A percentile compares a stretch with the other conserved stretches of the same genome.
These are phyloP conservation scores for Aspergillus alliaceus DNA, from an alignment of 2,329 filamentous ascomycete genomes.

Conservation along the genomic window DNA sequence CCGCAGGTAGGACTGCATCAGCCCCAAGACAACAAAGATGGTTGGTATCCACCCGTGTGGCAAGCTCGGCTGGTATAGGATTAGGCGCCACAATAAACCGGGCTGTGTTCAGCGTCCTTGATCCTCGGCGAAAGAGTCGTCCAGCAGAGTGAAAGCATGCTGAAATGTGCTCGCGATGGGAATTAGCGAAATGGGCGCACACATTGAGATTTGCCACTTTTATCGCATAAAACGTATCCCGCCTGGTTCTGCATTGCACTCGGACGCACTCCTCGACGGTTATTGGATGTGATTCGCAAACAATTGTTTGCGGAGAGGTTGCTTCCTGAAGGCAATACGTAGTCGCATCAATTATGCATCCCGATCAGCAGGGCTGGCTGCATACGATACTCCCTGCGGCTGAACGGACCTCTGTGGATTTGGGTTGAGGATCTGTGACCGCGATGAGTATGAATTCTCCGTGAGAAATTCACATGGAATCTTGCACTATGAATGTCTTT, in stretches of 20 bases:
- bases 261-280: no score
- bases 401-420: not conserved
- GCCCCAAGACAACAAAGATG: not conserved
- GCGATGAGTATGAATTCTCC: no score
- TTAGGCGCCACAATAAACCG: not conserved
- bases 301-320: not conserved
- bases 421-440: not conserved
- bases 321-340: not conserved
- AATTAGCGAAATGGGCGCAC: not conserved
- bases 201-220: not conserved
- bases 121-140: no score
- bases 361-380: not conserved
- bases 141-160: no score
- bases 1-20: not conserved
- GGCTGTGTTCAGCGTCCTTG: not conserved
- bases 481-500: no score
- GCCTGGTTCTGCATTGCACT: no score
- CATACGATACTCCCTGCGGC: not conserved
- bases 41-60: not conserved
- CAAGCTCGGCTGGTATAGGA: not conserved
- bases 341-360: not conserved
- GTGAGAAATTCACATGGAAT: no score
- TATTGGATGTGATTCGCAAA: not conserved
- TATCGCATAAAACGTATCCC: not conserved
- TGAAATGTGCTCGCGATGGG: not conserved